Evolutionary conservation across 2,329 filamentous ascomycete genomes (phyloP), one percentile per base, ranked within the genome.

Genomic region (Botrytis aclada): DNA sequence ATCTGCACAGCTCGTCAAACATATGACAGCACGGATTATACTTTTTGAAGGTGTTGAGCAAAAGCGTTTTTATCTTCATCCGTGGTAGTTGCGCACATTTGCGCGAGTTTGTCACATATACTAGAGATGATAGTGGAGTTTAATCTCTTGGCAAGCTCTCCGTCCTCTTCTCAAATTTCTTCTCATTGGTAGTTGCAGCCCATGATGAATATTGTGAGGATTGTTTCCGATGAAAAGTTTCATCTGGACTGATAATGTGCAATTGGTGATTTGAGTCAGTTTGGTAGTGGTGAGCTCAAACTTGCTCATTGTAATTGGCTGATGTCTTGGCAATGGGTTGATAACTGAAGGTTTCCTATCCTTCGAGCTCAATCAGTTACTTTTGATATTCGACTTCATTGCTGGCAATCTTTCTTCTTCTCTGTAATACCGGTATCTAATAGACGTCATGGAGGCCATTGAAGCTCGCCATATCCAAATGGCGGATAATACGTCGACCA

Each of bases 381-480:
- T 22, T 63, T 45, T 45, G 64, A 29, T 18, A 22, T 65, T 63
- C 10, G 41, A 39, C 54, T 43, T 39, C 10, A 29, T 60, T 37
- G 58, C 39, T 58, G 20, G 9, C 63, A 41, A 29, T 34, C 14
- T 32, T 20, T 34, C 10, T 2, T 32, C 32, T 12, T n/a, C 16
- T 65, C 54, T n/a, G 51, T 20, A 43, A 32, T 18, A 7, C 16
- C 37, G 22, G 4, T 18, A 29, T n/a, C n/a, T 16, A 25, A 32
- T 7, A 34, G 62, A 34, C 65, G 61, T 67, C n/a, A 72, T 72
- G 70, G 70, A 72, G 22, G 25, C 14, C 37, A 41, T 72, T 7
- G 43, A 45, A 25, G 34, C 70, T 70, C 65, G 56, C 63, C 71
- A 74, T 65, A 74, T 74, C 39, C 67, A 74, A 34, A 47, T 67